Percentiles rank a stretch among this genome's conserved stretches.
Evolutionary conservation across 1,139 yeast genomes (phyloP).

Genomic region (Protomyces gravidus): DNA sequence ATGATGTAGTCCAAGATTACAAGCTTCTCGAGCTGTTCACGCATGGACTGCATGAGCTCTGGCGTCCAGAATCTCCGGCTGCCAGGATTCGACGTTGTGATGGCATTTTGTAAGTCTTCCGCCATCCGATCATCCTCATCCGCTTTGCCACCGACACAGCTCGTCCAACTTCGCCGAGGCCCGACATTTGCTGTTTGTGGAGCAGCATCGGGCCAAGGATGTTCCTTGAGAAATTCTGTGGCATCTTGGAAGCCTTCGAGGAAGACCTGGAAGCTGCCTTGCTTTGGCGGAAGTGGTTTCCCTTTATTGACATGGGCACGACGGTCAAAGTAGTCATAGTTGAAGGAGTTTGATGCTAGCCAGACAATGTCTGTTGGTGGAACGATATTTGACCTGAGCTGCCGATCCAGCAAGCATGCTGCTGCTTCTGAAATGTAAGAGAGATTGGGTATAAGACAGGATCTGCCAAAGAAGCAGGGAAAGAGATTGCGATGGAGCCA

Average conservation of each 20-base stretch:
- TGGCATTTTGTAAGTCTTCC: slow-evolving; percentile 17
- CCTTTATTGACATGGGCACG: slow-evolving; percentile 36
- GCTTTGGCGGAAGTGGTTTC: slow-evolving; percentile 47
- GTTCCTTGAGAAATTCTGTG: slow-evolving; percentile 51
- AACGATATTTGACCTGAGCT: slow-evolving; percentile 56
- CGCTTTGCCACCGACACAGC: slow-evolving; percentile 15
- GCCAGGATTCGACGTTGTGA: slow-evolving; percentile 25
- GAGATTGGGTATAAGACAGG: slow-evolving; percentile 60
- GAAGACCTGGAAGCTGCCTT: slow-evolving; percentile 67
- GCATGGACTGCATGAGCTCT: slow-evolving; percentile 50
- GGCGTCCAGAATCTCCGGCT: slow-evolving; percentile 50
- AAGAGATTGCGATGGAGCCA: slow-evolving; percentile 72
- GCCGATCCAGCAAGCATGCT: slow-evolving; percentile 61
- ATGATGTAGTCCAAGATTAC: slow-evolving; percentile 68
- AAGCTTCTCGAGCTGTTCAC: slow-evolving; percentile 62
- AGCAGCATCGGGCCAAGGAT: slow-evolving; percentile 53
- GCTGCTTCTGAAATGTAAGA: slow-evolving; percentile 73
- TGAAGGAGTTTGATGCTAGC: slow-evolving; percentile 54
- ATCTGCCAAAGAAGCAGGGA: slow-evolving; percentile 72
- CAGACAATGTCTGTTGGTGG: slow-evolving; percentile 62
- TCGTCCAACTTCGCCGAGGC: slow-evolving; percentile 13
- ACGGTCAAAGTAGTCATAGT: slow-evolving; percentile 52
- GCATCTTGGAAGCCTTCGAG: slow-evolving; percentile 60
- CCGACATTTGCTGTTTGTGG: slow-evolving; percentile 3
- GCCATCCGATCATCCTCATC: slow-evolving; percentile 2